Base-by-base conservation (phyloP, 164 flowering plant species). In the Berberis thunbergii region DNA sequence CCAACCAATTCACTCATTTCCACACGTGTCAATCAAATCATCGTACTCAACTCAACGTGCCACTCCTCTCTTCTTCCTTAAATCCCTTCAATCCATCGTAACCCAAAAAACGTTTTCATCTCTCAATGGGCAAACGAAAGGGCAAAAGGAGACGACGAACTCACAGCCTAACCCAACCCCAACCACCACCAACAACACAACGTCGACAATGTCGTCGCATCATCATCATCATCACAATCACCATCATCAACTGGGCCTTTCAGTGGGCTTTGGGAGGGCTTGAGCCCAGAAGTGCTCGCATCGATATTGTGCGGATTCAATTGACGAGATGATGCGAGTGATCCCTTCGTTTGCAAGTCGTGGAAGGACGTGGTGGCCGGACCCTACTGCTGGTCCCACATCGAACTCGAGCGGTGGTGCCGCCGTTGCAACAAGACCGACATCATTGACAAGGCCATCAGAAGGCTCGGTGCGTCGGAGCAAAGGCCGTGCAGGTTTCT, bases 331-430 rank as follows among this genome's bases (percentile, higher is more conserved):
- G 55, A 44, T 72, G 2, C 40, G 63, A 11, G 40, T 10, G 40
- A 69, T 74, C 12, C 71, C 0, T 46, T 69, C 49, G 80, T 77
- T 1, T 77, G 80, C 65, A 39, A 44, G 59, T 61, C 77, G 13
- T 77, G 77, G 77, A 41, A 59, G 1, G 75, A 57, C 0, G 69
- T 41, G 4, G 66, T 77, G 38, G 65, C 64, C 13, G 77, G 73
- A 43, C 71, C 80, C 44, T 64, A 73, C 55, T 73, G 80, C 56
- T 77, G 80, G 80, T 26, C 60, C 2, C 57, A 70, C 12, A 72
- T 77, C 13, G 77, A 77, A 53, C 41, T 77, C 2, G 69, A 69
- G 55, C 46, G 57, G 1, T 77, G 80, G 80, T 67, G 80, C 49
- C 71, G 73, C 43, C 68, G 75, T 1, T 55, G 68, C 41, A 54